phyloP scores from a whole-genome alignment of 306 rosid species.

The Inga leiocalycina region DNA sequence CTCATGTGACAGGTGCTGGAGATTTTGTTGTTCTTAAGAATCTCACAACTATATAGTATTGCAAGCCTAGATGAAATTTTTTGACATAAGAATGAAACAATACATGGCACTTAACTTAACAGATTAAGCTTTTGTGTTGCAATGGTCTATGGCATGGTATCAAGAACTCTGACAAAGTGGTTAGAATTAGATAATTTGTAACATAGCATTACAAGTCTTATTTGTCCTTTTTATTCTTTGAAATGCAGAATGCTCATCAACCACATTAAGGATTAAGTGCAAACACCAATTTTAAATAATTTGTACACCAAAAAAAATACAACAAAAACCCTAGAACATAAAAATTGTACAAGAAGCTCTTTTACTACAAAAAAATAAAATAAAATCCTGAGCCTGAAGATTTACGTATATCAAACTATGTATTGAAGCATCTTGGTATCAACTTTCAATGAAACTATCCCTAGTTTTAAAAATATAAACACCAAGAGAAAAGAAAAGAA shows the following conservation, averaged over 20 bases:
- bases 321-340: not conserved
- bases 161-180: not conserved
- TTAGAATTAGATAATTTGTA: not conserved
- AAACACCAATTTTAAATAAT: constrained; percentile 19
- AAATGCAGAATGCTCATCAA: constrained; percentile 24
- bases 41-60: constrained; percentile 10
- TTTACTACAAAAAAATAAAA: not conserved
- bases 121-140: not conserved
- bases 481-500: constrained; percentile 19
- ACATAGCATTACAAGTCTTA: not conserved
- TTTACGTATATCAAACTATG: constrained; percentile 2
- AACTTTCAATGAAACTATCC: not conserved
- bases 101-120: not conserved
- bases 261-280: constrained; percentile 1
- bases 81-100: not conserved
- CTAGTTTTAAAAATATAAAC: not conserved
- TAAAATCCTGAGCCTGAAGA: not conserved
- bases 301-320: not conserved
- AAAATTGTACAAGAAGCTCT: constrained; percentile 1
- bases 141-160: not conserved
- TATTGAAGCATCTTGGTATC: not conserved
- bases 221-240: constrained; percentile 18
- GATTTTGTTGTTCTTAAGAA: constrained; percentile 29
- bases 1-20: constrained; percentile 18
- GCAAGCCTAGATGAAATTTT: constrained; percentile 9